A percentile compares a stretch with the other conserved stretches of the same genome.
phyloP scores from a whole-genome alignment of 192 early-diverging fungal species.

The Spizellomyces sp. region DNA sequence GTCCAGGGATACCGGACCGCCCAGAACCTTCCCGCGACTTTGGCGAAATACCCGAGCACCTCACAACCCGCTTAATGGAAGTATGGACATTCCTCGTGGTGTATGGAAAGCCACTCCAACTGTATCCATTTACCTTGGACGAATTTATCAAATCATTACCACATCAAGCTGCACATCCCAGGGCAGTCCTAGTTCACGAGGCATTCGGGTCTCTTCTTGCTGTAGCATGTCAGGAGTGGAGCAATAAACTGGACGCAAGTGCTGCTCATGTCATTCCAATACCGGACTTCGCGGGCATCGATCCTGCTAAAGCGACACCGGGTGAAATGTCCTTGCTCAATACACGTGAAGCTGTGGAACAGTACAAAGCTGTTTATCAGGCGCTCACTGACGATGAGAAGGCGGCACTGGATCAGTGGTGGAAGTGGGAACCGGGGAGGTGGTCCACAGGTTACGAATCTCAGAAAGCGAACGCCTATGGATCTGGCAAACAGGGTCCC shows the following conservation, averaged over 20 bases:
- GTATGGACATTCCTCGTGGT: conserved; percentile 67
- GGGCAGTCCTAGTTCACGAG: conserved; percentile 33
- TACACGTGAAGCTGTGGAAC: conserved; percentile 6
- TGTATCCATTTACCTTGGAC: conserved; percentile 76
- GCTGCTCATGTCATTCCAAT: not conserved
- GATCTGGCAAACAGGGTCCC: conserved; percentile 5
- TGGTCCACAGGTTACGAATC: conserved; percentile 25
- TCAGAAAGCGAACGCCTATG: not conserved
- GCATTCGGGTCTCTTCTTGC: conserved; percentile 46
- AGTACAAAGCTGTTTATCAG: conserved; percentile 22
- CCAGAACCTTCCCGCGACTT: conserved; percentile 51
- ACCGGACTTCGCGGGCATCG: not conserved
- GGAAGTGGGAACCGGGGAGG: conserved; percentile 49
- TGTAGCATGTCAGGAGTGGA: conserved; percentile 52
- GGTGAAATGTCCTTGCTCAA: not conserved
- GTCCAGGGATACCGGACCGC: conserved; percentile 33
- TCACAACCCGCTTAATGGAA: conserved; percentile 53
- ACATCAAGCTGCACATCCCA: conserved; percentile 34
- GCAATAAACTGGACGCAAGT: conserved; percentile 1
- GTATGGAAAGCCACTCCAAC: conserved; percentile 62
- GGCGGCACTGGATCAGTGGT: conserved; percentile 53
- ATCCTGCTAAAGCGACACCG: not conserved
- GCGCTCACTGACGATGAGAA: conserved; percentile 39
- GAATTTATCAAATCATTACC: conserved; percentile 71
- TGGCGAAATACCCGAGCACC: conserved; percentile 45